Base-by-base conservation (phyloP, 495 filamentous ascomycete genomes). In the Aspergillus sparsus region DNA sequence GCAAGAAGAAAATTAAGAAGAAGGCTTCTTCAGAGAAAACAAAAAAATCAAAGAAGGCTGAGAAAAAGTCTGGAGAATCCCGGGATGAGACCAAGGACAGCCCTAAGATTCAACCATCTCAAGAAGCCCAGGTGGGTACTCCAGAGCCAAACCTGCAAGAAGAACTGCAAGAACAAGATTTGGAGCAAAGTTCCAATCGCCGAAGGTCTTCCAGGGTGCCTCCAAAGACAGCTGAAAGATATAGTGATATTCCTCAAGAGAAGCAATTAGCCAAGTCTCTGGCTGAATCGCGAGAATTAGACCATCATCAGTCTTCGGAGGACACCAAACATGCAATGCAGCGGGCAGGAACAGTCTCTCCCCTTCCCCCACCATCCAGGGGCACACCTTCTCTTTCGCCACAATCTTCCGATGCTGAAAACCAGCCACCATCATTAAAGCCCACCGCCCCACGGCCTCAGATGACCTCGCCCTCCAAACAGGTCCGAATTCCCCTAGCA, bases 341-440 rank as follows among this genome's bases (percentile, higher is more conserved):
- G 27, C 62, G 68, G 16, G 53, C 63, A 18, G 64, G 50, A 42
- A 53, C 66, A n/a, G 63, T 73, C 11, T 77, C 76, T 18, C 76
- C 73, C 11, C 66, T 74, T 10, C 73, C 71, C 7, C 51, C 67
- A 53, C 32, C 62, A 39, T 69, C 65, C 7, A 69, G 65, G 55
- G 68, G 60, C 49, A 75, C 82, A 2, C 84, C 84, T 6, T 86
- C 86, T 1, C 79, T 80, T 49, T 89, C 89, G 9, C 85, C 87
- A 0, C 88, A 91, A 60, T 86, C 89, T 5, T 92, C 89, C n/a
- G 86, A 92, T 72, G 89, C 87, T 1, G 89, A 92, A 67, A 92
- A 92, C 62, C 84, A 82, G 15, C 89, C 88, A 1, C 89, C 89
- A 4, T 87, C 86, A 2, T 83, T 85, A 5, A 84, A 82, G 47